Percentiles rank a stretch among this genome's conserved stretches.
Evolutionary conservation across 805 yeast species (phyloP).

Genomic region (Wickerhamomyces subpelliculosus): DNA sequence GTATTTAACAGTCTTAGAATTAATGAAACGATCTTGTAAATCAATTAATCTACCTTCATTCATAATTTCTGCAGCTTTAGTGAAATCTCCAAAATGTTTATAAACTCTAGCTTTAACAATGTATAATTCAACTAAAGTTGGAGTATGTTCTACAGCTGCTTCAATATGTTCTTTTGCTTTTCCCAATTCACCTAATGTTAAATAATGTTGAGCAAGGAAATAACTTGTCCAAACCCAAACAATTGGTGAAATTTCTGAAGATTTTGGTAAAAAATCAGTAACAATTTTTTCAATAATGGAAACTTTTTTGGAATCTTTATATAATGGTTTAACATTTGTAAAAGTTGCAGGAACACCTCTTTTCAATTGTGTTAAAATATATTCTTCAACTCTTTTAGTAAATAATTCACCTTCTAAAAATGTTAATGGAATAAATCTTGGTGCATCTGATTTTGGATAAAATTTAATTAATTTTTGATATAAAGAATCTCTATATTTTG

Average conservation of each 20-base stretch:
- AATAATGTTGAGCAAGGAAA: constrained; percentile 73
- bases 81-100: constrained; percentile 60
- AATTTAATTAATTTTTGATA: constrained; percentile 59
- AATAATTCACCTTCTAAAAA: constrained; percentile 55
- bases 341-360: constrained; percentile 90
- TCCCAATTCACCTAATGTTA: constrained; percentile 44
- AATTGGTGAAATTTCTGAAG: constrained; percentile 26
- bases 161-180: constrained; percentile 54
- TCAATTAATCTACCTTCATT: constrained; percentile 70
- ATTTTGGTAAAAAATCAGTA: constrained; percentile 33
- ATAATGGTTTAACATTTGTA: constrained; percentile 76
- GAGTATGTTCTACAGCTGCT: constrained; percentile 62
- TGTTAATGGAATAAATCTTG: constrained; percentile 69
- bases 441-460: constrained; percentile 82
- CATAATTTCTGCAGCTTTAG: constrained; percentile 58
- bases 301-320: constrained; percentile 33
- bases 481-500: constrained; percentile 44
- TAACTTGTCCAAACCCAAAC: constrained; percentile 60
- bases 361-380: constrained; percentile 54
- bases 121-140: constrained; percentile 78
- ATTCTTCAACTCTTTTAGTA: constrained; percentile 38
- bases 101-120: constrained; percentile 74
- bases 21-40: constrained; percentile 85
- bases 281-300: constrained; percentile 47
- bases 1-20: constrained; percentile 82